A percentile compares a stretch with the other conserved stretches of the same genome.
Evolutionary conservation across 164 flowering plant species (phyloP).

Genomic region (Pachysandra terminalis): DNA sequence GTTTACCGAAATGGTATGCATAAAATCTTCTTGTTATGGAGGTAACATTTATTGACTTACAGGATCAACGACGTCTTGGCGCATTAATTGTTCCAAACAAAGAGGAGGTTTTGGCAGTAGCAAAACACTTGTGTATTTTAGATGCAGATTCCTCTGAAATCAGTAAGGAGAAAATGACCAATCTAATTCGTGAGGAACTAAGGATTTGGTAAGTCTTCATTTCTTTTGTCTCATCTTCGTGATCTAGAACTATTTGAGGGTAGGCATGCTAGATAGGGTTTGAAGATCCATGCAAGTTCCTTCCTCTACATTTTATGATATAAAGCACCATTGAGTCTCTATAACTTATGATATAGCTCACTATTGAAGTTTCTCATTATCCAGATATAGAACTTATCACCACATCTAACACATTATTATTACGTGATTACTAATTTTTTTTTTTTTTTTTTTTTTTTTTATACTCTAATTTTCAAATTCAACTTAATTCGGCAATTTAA

Average conservation of each 20-base stretch:
- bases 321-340: too few species aligned
- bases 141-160: conserved; percentile 43
- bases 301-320: too few species aligned
- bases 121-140: conserved; percentile 37
- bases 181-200: conserved; percentile 54
- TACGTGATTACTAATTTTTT: too few species aligned
- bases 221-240: neutral
- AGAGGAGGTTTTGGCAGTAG: conserved; percentile 55
- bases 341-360: too few species aligned
- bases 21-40: conserved; percentile 1
- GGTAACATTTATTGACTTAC: conserved; percentile 6
- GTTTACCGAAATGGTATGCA: neutral
- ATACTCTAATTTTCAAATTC: too few species aligned
- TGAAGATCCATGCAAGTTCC: too few species aligned
- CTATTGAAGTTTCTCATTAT: too few species aligned
- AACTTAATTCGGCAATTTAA: too few species aligned
- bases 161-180: conserved; percentile 42
- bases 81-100: conserved; percentile 85
- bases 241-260: neutral
- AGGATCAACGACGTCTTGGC: conserved; percentile 95
- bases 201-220: conserved; percentile 49
- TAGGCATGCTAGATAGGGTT: neutral
- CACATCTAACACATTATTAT: too few species aligned
- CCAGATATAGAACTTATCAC: too few species aligned
- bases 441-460: too few species aligned